phyloP scores from a whole-genome alignment of 2,329 filamentous ascomycete genomes.

The Colletotrichum costaricense region DNA sequence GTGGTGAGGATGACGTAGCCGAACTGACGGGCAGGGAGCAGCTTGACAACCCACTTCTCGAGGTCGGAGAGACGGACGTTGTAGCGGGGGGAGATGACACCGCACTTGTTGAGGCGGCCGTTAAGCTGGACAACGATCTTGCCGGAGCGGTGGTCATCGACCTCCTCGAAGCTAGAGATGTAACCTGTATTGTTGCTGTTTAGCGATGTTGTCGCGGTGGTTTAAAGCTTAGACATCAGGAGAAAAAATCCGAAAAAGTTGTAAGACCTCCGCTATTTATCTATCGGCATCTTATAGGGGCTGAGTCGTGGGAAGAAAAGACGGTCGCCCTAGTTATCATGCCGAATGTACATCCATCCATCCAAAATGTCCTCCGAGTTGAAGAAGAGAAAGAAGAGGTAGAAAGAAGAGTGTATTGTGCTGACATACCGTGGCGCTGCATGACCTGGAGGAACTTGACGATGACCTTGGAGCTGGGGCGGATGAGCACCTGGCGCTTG shows the following conservation, averaged over 20 bases:
- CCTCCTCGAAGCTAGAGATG: slow-evolving; percentile 98
- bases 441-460: slow-evolving; percentile 99
- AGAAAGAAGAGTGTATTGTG: not conserved
- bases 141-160: slow-evolving; percentile 99
- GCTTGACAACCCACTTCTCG: slow-evolving; percentile 99
- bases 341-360: slow-evolving; percentile 72
- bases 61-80: slow-evolving; percentile 97
- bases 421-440: slow-evolving; percentile 96
- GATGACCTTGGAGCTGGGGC: slow-evolving; percentile 99
- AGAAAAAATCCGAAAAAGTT: slow-evolving; percentile 80
- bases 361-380: slow-evolving; percentile 8
- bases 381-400: slow-evolving; percentile 16
- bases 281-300: slow-evolving; percentile 99
- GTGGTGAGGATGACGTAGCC: slow-evolving; percentile 98
- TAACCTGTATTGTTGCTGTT: slow-evolving; percentile 76
- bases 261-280: slow-evolving; percentile 96
- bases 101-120: slow-evolving; percentile 98
- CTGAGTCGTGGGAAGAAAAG: slow-evolving; percentile 83
- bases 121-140: slow-evolving; percentile 99
- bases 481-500: slow-evolving; percentile 99
- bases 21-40: slow-evolving; percentile 99
- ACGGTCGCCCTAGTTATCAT: slow-evolving; percentile 99
- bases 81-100: slow-evolving; percentile 99
- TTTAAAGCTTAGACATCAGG: slow-evolving; percentile 94
- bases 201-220: slow-evolving; percentile 83